A percentile compares a stretch with the other conserved stretches of the same genome.
These are phyloP conservation scores for Colletotrichum gigasporum DNA, from an alignment of 2,329 filamentous ascomycete genomes.

Conservation along the genomic window DNA sequence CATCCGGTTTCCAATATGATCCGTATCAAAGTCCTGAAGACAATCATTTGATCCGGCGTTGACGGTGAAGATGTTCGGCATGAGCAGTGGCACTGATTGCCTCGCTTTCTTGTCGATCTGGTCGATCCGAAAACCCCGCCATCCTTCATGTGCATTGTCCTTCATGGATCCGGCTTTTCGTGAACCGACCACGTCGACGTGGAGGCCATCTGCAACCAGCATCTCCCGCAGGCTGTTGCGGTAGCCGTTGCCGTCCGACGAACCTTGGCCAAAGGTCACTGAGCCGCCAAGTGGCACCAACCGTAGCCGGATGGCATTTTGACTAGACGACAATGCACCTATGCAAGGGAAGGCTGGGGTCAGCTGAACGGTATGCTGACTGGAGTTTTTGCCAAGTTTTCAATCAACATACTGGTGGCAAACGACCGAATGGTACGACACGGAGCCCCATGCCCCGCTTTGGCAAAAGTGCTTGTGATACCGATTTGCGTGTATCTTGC, in stretches of 20 bases:
- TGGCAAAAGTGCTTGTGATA: too few relatives aligned
- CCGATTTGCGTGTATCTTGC: too few relatives aligned
- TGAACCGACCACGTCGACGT: slow-evolving; percentile 49
- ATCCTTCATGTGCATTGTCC: slow-evolving; percentile 49
- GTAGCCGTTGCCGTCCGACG: slow-evolving; percentile 46
- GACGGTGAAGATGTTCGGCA: slow-evolving; percentile 48
- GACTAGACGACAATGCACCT: too few relatives aligned
- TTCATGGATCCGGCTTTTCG: slow-evolving; percentile 45
- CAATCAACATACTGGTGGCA: too few relatives aligned
- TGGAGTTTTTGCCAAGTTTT: too few relatives aligned
- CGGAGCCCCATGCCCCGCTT: too few relatives aligned
- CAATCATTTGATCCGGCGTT: slow-evolving; percentile 53
- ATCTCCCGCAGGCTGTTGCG: slow-evolving; percentile 44
- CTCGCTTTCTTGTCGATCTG: slow-evolving; percentile 43
- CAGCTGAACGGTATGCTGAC: too few relatives aligned
- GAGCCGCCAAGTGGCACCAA: slow-evolving; percentile 50
- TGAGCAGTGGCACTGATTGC: slow-evolving; percentile 36
- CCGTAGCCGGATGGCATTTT: slow-evolving; percentile 19
- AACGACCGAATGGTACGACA: too few relatives aligned
- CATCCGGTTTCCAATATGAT: slow-evolving; percentile 40
- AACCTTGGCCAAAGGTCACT: slow-evolving; percentile 46
- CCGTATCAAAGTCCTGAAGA: slow-evolving; percentile 40
- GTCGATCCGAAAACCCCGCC: slow-evolving; percentile 44
- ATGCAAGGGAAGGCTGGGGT: too few relatives aligned
- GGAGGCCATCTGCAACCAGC: slow-evolving; percentile 41